phyloP scores from a whole-genome alignment of 371 early-diverging fungal species.

The Mucor ambiguus region DNA sequence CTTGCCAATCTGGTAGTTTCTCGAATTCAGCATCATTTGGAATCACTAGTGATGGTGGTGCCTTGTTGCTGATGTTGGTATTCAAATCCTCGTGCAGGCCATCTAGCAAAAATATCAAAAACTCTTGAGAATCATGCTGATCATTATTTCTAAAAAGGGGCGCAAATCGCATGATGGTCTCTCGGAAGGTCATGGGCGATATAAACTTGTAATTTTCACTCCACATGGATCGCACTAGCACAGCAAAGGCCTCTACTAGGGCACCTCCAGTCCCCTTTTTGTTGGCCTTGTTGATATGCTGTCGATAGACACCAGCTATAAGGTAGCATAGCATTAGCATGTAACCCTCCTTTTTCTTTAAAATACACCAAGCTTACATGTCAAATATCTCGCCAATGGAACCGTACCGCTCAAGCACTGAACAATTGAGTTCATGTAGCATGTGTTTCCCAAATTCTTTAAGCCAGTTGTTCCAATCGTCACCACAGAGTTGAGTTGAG shows the following conservation, averaged over 20 bases:
- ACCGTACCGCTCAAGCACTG: constrained; percentile 90
- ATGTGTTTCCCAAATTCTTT: constrained; percentile 96
- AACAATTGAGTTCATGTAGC: constrained; percentile 95
- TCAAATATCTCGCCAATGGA: constrained; percentile 82
- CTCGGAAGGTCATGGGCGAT: constrained; percentile 54
- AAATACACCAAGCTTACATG: constrained; percentile 34
- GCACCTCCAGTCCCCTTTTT: constrained; percentile 77
- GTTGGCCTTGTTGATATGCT: constrained; percentile 71
- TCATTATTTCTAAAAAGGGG: constrained; percentile 56
- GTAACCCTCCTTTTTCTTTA: not conserved
- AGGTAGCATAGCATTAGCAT: not conserved
- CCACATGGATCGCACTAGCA: constrained; percentile 70
- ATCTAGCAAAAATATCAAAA: constrained; percentile 71
- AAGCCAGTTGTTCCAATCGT: constrained; percentile 76
- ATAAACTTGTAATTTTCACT: constrained; percentile 52
- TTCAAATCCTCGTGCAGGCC: constrained; percentile 80
- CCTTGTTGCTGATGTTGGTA: not conserved
- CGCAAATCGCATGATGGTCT: constrained; percentile 57
- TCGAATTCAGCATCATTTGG: constrained; percentile 43
- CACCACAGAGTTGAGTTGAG: constrained; percentile 45
- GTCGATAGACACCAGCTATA: constrained; percentile 65
- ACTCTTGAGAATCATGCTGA: constrained; percentile 80
- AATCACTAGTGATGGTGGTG: constrained; percentile 8
- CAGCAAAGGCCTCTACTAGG: constrained; percentile 66
- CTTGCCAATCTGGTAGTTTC: constrained; percentile 47